Evolutionary conservation across 1,284 basidiomycete species (phyloP).

Genomic region (Limonomyces culmigenus): DNA sequence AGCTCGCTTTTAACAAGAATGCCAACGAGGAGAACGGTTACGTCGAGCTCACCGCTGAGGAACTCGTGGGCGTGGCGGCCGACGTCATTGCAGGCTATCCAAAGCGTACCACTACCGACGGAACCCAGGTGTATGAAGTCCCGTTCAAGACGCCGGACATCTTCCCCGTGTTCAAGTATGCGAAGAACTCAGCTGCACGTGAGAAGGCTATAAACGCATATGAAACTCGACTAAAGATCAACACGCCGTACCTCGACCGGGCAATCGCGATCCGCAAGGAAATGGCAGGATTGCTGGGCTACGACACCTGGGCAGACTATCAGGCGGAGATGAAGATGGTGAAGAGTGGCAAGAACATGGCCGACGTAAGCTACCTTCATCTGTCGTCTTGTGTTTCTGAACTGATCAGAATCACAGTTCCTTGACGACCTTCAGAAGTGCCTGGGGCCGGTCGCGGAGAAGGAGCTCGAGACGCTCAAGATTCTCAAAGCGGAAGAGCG

Average conservation of each 20-base stretch:
- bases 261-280: slow-evolving; percentile 51
- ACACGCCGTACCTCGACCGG: slow-evolving; percentile 50
- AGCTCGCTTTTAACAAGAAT: slow-evolving; percentile 1
- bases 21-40: too few species aligned
- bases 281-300: slow-evolving; percentile 50
- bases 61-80: slow-evolving; percentile 62
- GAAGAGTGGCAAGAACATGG: slow-evolving; percentile 43
- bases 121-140: slow-evolving; percentile 44
- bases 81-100: slow-evolving; percentile 64
- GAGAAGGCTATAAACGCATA: slow-evolving; percentile 43
- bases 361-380: slow-evolving; percentile 20
- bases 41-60: slow-evolving; percentile 48
- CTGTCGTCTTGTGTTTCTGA: background rate
- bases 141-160: slow-evolving; percentile 66
- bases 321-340: slow-evolving; percentile 75
- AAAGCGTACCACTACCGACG: slow-evolving; percentile 38
- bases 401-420: slow-evolving; percentile 23
- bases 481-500: slow-evolving; percentile 61
- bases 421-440: slow-evolving; percentile 56
- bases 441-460: slow-evolving; percentile 51
- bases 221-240: slow-evolving; percentile 50
- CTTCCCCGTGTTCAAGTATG: slow-evolving; percentile 66
- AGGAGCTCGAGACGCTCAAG: slow-evolving; percentile 50
- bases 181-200: slow-evolving; percentile 52
- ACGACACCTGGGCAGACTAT: slow-evolving; percentile 71